A percentile compares a stretch with the other conserved stretches of the same genome.
These are phyloP conservation scores for Sarocladiaceae sp. DNA, from an alignment of 2,329 filamentous ascomycete species.

Conservation along the genomic window DNA sequence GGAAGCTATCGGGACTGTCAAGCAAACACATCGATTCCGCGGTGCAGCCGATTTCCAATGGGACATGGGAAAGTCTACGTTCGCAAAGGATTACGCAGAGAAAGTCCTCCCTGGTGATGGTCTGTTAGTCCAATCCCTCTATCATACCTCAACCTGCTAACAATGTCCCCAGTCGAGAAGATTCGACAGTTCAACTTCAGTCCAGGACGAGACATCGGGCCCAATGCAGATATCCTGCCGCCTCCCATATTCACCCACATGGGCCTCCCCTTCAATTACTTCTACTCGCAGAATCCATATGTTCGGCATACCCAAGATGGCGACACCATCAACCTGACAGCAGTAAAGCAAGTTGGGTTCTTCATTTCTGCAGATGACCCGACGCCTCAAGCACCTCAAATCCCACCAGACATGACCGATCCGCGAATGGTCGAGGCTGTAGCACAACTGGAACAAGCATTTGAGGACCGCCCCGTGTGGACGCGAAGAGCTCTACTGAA, in stretches of 20 bases:
- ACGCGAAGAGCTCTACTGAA: conserved; percentile 81
- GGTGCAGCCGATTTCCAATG: conserved; percentile 86
- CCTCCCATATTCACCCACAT: conserved; percentile 75
- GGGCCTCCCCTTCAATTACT: conserved; percentile 70
- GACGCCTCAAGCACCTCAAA: conserved; percentile 55
- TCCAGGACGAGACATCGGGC: conserved; percentile 53
- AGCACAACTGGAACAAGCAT: conserved; percentile 56
- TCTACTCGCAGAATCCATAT: conserved; percentile 82
- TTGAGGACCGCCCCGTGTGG: conserved; percentile 77
- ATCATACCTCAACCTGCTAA: not conserved
- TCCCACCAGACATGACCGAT: conserved; percentile 56
- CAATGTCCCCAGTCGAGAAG: conserved; percentile 36
- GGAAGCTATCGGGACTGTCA: conserved; percentile 67
- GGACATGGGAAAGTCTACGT: conserved; percentile 62
- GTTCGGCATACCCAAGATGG: conserved; percentile 59
- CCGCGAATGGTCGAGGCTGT: conserved; percentile 61
- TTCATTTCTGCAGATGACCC: conserved; percentile 59
- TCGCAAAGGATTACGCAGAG: conserved; percentile 67
- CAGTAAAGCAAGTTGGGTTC: conserved; percentile 54
- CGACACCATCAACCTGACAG: conserved; percentile 54
- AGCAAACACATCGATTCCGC: conserved; percentile 82
- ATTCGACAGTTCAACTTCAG: conserved; percentile 62
- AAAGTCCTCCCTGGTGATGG: conserved; percentile 69
- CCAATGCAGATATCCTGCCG: conserved; percentile 68
- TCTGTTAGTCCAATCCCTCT: conserved; percentile 27